Conservation (phyloP, 768 basidiomycete genomes). For the Naematelia aurantialba region DNA sequence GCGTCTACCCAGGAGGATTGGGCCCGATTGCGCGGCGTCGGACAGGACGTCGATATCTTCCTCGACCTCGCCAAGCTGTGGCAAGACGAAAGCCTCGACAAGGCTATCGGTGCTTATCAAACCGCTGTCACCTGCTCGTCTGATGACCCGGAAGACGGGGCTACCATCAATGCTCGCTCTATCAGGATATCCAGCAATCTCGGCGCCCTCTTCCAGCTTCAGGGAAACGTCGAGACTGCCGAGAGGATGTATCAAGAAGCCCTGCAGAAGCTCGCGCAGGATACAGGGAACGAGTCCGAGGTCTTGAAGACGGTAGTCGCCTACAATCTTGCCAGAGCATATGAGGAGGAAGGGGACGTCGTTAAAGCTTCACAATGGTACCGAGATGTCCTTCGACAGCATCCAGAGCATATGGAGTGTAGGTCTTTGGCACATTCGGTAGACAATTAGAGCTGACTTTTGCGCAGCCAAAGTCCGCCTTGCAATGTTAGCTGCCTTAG, state of each 20-base stretch:
- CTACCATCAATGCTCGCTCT: constrained; percentile 51
- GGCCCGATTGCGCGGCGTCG: constrained; percentile 56
- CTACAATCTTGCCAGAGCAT: constrained; percentile 87
- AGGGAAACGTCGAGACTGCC: constrained; percentile 52
- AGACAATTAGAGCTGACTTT: constrained; percentile 6
- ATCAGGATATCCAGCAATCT: constrained; percentile 77
- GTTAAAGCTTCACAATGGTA: constrained; percentile 78
- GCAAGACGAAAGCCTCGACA: constrained; percentile 74
- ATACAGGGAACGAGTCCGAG: constrained; percentile 37
- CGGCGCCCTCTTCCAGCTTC: constrained; percentile 68
- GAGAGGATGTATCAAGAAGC: constrained; percentile 46
- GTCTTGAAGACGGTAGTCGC: constrained; percentile 71
- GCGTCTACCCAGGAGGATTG: constrained; percentile 57
- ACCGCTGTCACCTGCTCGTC: constrained; percentile 65
- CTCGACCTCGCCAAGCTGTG: constrained; percentile 86
- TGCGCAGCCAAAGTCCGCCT: constrained; percentile 82
- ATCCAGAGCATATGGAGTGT: constrained; percentile 97
- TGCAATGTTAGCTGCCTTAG: constrained; percentile 68
- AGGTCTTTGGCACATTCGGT: constrained; percentile 42
- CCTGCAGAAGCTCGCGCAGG: constrained; percentile 27
- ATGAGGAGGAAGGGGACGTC: constrained; percentile 76
- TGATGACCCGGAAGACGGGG: constrained; percentile 51
- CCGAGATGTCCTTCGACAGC: constrained; percentile 75
- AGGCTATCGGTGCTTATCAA: constrained; percentile 66
- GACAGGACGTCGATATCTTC: constrained; percentile 80